A percentile compares a stretch with the other conserved stretches of the same genome.
Conservation (phyloP, 2,329 filamentous ascomycete species). For the Fusarium protoensiforme region DNA sequence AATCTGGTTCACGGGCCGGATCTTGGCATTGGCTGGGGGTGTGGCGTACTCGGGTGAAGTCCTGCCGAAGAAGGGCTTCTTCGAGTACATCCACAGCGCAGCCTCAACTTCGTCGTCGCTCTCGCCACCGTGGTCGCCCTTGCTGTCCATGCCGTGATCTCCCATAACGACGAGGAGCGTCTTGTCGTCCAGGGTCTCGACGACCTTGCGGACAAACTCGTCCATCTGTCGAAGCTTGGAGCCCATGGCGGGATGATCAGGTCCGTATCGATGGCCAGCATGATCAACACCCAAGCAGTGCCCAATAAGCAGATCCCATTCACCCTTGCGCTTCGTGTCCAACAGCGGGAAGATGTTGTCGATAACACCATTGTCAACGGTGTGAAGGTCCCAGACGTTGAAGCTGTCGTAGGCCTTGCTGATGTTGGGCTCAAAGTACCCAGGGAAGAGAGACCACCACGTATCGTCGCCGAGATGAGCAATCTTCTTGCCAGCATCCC, state of each 20-base stretch:
- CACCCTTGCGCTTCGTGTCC: slow-evolving; percentile 67
- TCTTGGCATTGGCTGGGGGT: slow-evolving; percentile 79
- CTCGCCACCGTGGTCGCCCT: slow-evolving; percentile 98
- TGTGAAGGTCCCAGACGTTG: slow-evolving; percentile 98
- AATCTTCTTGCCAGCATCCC: slow-evolving; percentile 75
- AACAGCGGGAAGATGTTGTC: slow-evolving; percentile 91
- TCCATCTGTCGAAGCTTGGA: slow-evolving; percentile 95
- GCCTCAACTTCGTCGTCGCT: slow-evolving; percentile 96
- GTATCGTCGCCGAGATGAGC: slow-evolving; percentile 98
- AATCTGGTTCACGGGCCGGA: slow-evolving; percentile 83
- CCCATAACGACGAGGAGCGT: slow-evolving; percentile 96
- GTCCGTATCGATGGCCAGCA: slow-evolving; percentile 95
- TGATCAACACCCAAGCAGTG: slow-evolving; percentile 97
- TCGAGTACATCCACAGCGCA: slow-evolving; percentile 98
- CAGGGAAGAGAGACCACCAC: slow-evolving; percentile 93
- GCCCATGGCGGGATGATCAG: slow-evolving; percentile 91
- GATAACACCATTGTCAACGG: slow-evolving; percentile 93
- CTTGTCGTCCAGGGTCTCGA: slow-evolving; percentile 79
- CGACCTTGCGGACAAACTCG: slow-evolving; percentile 76
- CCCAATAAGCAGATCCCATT: slow-evolving; percentile 95
- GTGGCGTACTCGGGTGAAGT: slow-evolving; percentile 67
- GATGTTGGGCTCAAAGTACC: slow-evolving; percentile 88
- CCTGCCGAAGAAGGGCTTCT: slow-evolving; percentile 84
- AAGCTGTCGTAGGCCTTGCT: slow-evolving; percentile 95
- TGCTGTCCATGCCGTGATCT: slow-evolving; percentile 98